Conservation (phyloP, 768 basidiomycete genomes). For the Piloderma croceum region DNA sequence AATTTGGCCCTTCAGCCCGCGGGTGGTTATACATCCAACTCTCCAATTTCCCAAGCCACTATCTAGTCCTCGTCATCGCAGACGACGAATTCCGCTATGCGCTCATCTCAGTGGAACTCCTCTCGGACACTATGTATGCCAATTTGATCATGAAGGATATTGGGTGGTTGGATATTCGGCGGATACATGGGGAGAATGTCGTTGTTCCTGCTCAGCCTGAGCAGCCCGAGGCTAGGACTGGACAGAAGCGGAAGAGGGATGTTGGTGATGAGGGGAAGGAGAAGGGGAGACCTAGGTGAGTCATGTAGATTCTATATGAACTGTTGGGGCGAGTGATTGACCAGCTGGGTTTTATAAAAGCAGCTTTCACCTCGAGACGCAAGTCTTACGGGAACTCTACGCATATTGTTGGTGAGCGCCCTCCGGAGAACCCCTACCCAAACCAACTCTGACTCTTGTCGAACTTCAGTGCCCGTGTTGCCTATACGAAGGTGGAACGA, state of each 20-base stretch:
- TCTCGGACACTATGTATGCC: constrained; percentile 49
- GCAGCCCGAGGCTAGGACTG: constrained; percentile 16
- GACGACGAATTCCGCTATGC: constrained; percentile 79
- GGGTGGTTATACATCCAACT: constrained; percentile 73
- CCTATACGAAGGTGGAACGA: constrained; percentile 83
- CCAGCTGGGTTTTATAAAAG: no score
- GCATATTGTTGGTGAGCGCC: constrained; percentile 91
- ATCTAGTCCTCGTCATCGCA: constrained; percentile 78
- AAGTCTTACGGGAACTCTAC: constrained; percentile 71
- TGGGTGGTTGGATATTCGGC: constrained; percentile 67
- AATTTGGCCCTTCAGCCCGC: constrained; percentile 61
- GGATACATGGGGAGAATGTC: constrained; percentile 50
- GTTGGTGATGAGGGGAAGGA: constrained; percentile 4
- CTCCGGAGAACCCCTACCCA: no score
- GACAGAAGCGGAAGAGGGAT: constrained; percentile 28
- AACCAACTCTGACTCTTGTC: neutral
- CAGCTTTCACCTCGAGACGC: constrained; percentile 65
- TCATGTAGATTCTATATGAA: no score
- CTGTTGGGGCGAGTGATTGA: no score
- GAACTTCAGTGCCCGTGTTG: constrained; percentile 68
- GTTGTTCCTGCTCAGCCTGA: neutral
- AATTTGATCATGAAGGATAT: constrained; percentile 72
- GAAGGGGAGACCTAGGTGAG: no score
- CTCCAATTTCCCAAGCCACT: constrained; percentile 70
- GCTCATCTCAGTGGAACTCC: constrained; percentile 60